Percentiles rank a stretch among this genome's conserved stretches.
Evolutionary conservation across 1,284 basidiomycete species (phyloP).

Genomic region (Apiotrichum sp.): DNA sequence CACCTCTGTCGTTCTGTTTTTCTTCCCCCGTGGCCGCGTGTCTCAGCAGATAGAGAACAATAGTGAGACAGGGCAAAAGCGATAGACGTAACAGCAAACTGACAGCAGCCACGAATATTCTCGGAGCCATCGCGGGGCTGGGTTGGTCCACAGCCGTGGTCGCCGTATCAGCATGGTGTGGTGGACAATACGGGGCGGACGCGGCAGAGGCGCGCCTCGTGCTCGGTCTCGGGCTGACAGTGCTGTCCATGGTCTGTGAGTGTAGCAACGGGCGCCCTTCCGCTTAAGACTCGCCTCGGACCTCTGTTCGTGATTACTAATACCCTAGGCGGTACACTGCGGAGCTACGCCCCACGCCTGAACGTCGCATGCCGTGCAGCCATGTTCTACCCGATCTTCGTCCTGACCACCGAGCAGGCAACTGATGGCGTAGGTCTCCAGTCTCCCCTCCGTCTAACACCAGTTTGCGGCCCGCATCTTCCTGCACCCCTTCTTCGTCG

Average conservation of each 20-base stretch:
- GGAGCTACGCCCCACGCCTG: slow-evolving; percentile 35
- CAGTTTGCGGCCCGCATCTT: slow-evolving; percentile 20
- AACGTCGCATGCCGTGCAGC: slow-evolving; percentile 39
- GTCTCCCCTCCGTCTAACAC: background rate
- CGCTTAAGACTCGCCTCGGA: too few relatives aligned
- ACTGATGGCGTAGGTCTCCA: slow-evolving; percentile 23
- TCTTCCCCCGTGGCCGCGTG: slow-evolving; percentile 41
- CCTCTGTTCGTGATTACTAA: too few relatives aligned
- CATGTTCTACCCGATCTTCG: slow-evolving; percentile 44
- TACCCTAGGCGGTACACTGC: slow-evolving; percentile 33
- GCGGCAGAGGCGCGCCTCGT: slow-evolving; percentile 29
- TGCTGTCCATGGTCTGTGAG: slow-evolving; percentile 33
- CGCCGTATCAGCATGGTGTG: too few relatives aligned
- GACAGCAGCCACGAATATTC: slow-evolving; percentile 9
- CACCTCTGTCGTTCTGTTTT: slow-evolving; percentile 44
- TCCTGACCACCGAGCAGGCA: slow-evolving; percentile 32
- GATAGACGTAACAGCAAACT: too few relatives aligned
- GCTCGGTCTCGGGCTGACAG: slow-evolving; percentile 35
- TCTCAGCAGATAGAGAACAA: slow-evolving; percentile 40
- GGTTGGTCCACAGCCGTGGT: slow-evolving; percentile 26
- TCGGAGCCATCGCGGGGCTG: slow-evolving; percentile 36
- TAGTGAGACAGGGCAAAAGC: slow-evolving; percentile 19
- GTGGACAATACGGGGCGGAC: slow-evolving; percentile 23
- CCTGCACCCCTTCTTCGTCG: slow-evolving; percentile 38
- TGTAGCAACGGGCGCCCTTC: too few relatives aligned